Evolutionary conservation across 345 rosid genomes (phyloP), one percentile per base, ranked within the genome.

Genomic region (Lenwebbia sp.): DNA sequence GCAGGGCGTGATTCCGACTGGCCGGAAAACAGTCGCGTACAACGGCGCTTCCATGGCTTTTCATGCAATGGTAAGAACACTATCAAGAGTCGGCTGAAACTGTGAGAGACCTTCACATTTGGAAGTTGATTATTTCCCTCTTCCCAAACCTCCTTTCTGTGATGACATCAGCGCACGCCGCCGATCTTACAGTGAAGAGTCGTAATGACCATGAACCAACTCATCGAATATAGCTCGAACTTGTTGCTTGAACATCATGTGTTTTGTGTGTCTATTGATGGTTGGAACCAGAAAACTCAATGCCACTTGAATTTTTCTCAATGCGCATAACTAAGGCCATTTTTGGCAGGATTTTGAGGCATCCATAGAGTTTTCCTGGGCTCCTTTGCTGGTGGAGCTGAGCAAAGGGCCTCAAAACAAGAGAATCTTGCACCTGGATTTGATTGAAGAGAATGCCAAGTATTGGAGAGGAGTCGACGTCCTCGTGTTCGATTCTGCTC

Each of bases 401-500:
- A 94, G 88, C 87, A 93, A 89, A 88, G 95, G 89, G 86, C 82
- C 88, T 33, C 88, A 89, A 83, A 91, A 88, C 88, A 92, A 90
- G 91, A 94, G 98, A 88, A 86, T 95, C 28, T 88, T 97, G 85
- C 96, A 96, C 88, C 91, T 97, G 90, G 99, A 97, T 89, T 85
- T 85, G 94, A 94, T 97, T 75, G 98, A 97, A 89, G 98, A 92
- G 89, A 96, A 95, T 88, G 99, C 99, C 57, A 93, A 93, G 93
- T 95, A 91, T 23, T 97, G 99, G 98, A 92, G 98, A 83, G 93
- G 94, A 81, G 96, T 90, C 19, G 96, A 97, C 87, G 76, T 96
- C 85, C 96, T 97, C 84, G 98, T 96, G 81, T 97, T 97, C 56
- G 99, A 97, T 85, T 95, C 98, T 0, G 99, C 99, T 89, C 99